phyloP scores from a whole-genome alignment of 1,284 basidiomycete species.

The Termitomyces sp. region DNA sequence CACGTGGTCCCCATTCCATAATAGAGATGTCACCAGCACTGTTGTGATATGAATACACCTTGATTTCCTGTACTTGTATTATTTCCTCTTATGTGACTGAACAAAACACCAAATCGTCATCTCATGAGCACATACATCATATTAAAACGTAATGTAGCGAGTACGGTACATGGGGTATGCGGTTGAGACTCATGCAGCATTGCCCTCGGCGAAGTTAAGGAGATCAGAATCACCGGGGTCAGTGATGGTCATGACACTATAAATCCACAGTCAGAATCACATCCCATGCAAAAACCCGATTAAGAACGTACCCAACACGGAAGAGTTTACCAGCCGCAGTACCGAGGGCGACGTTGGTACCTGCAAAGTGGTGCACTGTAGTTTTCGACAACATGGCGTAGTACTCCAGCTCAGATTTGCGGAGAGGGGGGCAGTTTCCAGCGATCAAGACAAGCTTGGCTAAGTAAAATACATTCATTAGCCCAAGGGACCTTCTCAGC shows the following conservation, averaged over 20 bases:
- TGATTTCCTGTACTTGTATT: background rate
- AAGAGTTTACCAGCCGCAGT: slow-evolving; percentile 99
- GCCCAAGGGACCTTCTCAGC: slow-evolving; percentile 91
- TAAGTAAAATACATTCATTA: slow-evolving; percentile 48
- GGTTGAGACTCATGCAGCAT: slow-evolving; percentile 32
- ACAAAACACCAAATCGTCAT: background rate
- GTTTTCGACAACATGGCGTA: slow-evolving; percentile 99
- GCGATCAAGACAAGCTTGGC: slow-evolving; percentile 99
- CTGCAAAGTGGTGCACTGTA: slow-evolving; percentile 93
- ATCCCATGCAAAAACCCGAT: background rate
- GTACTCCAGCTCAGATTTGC: slow-evolving; percentile 99
- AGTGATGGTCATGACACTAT: slow-evolving; percentile 92
- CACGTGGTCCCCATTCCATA: slow-evolving; percentile 63
- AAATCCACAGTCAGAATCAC: slow-evolving; percentile 7
- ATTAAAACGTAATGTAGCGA: slow-evolving; percentile 4
- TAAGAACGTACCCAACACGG: slow-evolving; percentile 83
- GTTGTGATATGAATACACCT: slow-evolving; percentile 36
- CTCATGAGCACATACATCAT: slow-evolving; percentile 5
- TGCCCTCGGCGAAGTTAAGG: slow-evolving; percentile 69
- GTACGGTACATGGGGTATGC: background rate
- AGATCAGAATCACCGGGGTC: slow-evolving; percentile 98
- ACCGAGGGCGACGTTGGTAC: slow-evolving; percentile 96
- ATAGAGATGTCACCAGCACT: slow-evolving; percentile 71
- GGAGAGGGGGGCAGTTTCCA: slow-evolving; percentile 97
- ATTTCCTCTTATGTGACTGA: background rate